Percentiles rank a stretch among this genome's conserved stretches.
Evolutionary conservation across 2,329 filamentous ascomycete genomes (phyloP).

Genomic region (Fusarium citri): DNA sequence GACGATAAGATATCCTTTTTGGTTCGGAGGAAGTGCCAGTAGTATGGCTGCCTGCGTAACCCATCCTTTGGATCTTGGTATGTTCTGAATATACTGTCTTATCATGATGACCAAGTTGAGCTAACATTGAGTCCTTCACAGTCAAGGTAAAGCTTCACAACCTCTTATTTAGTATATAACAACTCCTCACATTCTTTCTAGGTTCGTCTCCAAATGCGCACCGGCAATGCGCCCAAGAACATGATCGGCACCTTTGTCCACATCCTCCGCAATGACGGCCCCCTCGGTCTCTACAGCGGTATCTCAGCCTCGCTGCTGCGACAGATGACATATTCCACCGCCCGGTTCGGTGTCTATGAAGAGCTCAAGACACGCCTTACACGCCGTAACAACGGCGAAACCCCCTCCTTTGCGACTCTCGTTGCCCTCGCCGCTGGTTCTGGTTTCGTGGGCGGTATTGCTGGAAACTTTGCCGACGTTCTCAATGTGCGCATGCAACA

Average conservation of each 20-base stretch:
- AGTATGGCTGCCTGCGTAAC: constrained; percentile 92
- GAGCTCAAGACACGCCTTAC: constrained; percentile 77
- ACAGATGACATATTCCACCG: constrained; percentile 95
- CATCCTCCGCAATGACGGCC: constrained; percentile 79
- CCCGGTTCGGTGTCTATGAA: constrained; percentile 96
- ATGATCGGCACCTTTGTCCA: constrained; percentile 90
- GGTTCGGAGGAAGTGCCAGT: constrained; percentile 96
- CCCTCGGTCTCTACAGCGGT: constrained; percentile 88
- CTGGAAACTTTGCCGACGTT: constrained; percentile 94
- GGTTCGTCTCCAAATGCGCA: constrained; percentile 90
- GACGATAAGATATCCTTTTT: constrained; percentile 78
- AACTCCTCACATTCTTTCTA: constrained; percentile 50
- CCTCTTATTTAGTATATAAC: background rate
- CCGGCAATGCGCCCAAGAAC: constrained; percentile 77
- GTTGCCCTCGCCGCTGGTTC: constrained; percentile 85
- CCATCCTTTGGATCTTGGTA: constrained; percentile 92
- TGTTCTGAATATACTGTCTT: constrained; percentile 49
- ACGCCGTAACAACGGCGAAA: constrained; percentile 60
- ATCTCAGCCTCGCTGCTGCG: constrained; percentile 92
- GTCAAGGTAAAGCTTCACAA: constrained; percentile 58
- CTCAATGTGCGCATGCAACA: constrained; percentile 99
- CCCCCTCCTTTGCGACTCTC: constrained; percentile 79
- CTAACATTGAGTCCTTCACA: constrained; percentile 48
- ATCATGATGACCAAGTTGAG: constrained; percentile 24
- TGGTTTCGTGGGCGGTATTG: constrained; percentile 88